These are phyloP conservation scores for Aspergillus homomorphus DNA, from an alignment of 495 filamentous ascomycete genomes.

Conservation along the genomic window DNA sequence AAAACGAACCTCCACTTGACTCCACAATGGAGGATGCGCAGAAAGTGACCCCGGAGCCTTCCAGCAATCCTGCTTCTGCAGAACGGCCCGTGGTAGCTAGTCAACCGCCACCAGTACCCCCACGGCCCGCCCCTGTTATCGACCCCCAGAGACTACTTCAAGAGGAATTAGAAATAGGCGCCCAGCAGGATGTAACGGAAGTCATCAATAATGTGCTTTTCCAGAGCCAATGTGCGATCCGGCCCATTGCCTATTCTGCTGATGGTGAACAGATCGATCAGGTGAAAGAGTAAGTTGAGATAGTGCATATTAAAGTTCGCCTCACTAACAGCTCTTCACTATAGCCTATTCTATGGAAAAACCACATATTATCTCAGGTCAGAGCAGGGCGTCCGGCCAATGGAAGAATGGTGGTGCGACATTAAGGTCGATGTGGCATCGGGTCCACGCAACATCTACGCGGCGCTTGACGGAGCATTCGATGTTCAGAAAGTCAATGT, in stretches of 20 bases:
- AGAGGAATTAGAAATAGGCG: slow-evolving; percentile 59
- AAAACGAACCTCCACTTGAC: slow-evolving; percentile 36
- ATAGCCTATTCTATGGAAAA: slow-evolving; percentile 57
- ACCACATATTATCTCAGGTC: slow-evolving; percentile 53
- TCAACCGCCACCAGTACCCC: slow-evolving; percentile 47
- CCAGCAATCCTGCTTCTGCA: slow-evolving; percentile 3
- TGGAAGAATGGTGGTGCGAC: slow-evolving; percentile 59
- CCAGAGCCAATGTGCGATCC: slow-evolving; percentile 84
- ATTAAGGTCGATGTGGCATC: slow-evolving; percentile 62
- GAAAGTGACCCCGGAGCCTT: slow-evolving; percentile 9
- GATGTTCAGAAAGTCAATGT: slow-evolving; percentile 71
- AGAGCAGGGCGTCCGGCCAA: slow-evolving; percentile 41
- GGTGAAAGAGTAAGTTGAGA: slow-evolving; percentile 59
- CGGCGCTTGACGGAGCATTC: slow-evolving; percentile 80
- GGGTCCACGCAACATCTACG: slow-evolving; percentile 67
- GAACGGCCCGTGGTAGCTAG: slow-evolving; percentile 19
- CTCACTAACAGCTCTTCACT: slow-evolving; percentile 5
- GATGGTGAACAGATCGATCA: slow-evolving; percentile 75
- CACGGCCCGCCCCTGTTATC: slow-evolving; percentile 36
- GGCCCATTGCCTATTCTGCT: slow-evolving; percentile 54
- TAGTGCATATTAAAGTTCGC: background rate
- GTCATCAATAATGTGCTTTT: slow-evolving; percentile 90
- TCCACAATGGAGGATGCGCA: slow-evolving; percentile 17
- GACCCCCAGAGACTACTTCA: slow-evolving; percentile 39
- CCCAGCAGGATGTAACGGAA: slow-evolving; percentile 90